These are phyloP conservation scores for Elsinoe ampelina DNA, from an alignment of 2,329 filamentous ascomycete genomes.

Conservation along the genomic window DNA sequence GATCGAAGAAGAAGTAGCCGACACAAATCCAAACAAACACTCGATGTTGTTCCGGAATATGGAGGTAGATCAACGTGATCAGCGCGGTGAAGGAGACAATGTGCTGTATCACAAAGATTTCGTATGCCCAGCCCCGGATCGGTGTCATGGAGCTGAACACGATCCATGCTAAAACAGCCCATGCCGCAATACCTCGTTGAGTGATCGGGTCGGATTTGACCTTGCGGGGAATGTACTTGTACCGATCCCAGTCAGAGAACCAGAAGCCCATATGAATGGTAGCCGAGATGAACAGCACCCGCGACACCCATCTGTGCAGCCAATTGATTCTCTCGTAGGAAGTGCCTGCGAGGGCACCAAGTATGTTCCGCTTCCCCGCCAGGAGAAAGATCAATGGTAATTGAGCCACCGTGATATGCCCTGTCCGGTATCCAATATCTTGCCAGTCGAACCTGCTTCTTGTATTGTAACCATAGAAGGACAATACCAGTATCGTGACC, in stretches of 20 bases:
- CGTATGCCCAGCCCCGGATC: conserved; percentile 56
- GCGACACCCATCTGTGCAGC: conserved; percentile 63
- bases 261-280: conserved; percentile 64
- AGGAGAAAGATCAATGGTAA: conserved; percentile 48
- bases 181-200: conserved; percentile 58
- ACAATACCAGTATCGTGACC: conserved; percentile 44
- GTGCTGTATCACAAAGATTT: conserved; percentile 62
- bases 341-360: conserved; percentile 53
- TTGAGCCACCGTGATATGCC: conserved; percentile 45
- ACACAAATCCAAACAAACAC: conserved; percentile 57
- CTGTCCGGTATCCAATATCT: conserved; percentile 47
- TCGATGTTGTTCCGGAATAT: conserved; percentile 50
- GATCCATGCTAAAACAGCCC: conserved; percentile 58
- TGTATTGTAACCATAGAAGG: conserved; percentile 47
- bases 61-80: conserved; percentile 53
- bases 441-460: conserved; percentile 44
- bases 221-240: conserved; percentile 51
- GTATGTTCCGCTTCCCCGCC: conserved; percentile 46
- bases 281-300: conserved; percentile 58
- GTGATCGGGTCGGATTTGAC: conserved; percentile 55
- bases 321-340: conserved; percentile 64
- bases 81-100: conserved; percentile 52
- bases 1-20: conserved; percentile 53
- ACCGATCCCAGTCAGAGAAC: conserved; percentile 52
- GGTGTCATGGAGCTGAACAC: conserved; percentile 54